A percentile compares a stretch with the other conserved stretches of the same genome.
phyloP scores from a whole-genome alignment of 1,284 basidiomycete species.

The Psilocybe mexicana region DNA sequence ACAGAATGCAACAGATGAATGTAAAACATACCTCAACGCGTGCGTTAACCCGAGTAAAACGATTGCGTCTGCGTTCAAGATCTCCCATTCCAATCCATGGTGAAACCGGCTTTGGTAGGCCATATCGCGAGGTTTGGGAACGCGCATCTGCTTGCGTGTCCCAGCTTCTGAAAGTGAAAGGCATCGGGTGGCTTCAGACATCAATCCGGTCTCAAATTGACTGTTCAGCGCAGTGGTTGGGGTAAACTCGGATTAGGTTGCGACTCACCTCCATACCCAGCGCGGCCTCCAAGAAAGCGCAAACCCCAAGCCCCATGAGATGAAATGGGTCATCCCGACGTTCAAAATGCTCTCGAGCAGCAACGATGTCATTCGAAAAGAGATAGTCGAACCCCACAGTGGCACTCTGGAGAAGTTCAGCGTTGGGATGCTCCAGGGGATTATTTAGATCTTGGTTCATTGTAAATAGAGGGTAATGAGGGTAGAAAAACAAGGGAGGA shows the following conservation, averaged over 20 bases:
- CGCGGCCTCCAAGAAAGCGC: constrained; percentile 74
- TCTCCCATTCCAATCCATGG: constrained; percentile 70
- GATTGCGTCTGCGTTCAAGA: constrained; percentile 69
- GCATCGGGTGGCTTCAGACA: constrained; percentile 57
- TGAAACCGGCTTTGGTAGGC: constrained; percentile 48
- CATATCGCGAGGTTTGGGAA: constrained; percentile 35
- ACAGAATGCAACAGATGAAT: background rate
- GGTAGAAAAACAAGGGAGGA: background rate
- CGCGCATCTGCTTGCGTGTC: constrained; percentile 55
- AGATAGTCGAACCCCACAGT: constrained; percentile 64
- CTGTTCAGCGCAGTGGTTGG: no score
- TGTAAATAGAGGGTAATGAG: background rate
- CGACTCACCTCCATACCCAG: constrained; percentile 75
- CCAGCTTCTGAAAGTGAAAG: constrained; percentile 61
- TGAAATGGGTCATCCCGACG: constrained; percentile 64
- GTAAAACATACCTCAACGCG: constrained; percentile 55
- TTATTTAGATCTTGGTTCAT: background rate
- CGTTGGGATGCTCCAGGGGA: constrained; percentile 27
- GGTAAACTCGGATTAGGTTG: no score
- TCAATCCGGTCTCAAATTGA: constrained; percentile 41
- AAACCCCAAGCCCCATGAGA: constrained; percentile 68
- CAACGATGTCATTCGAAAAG: constrained; percentile 64
- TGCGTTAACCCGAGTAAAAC: constrained; percentile 69
- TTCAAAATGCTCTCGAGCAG: constrained; percentile 52
- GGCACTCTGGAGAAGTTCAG: constrained; percentile 49